Conservation (phyloP, 2,329 filamentous ascomycete genomes). For the Zasmidium angulare region DNA sequence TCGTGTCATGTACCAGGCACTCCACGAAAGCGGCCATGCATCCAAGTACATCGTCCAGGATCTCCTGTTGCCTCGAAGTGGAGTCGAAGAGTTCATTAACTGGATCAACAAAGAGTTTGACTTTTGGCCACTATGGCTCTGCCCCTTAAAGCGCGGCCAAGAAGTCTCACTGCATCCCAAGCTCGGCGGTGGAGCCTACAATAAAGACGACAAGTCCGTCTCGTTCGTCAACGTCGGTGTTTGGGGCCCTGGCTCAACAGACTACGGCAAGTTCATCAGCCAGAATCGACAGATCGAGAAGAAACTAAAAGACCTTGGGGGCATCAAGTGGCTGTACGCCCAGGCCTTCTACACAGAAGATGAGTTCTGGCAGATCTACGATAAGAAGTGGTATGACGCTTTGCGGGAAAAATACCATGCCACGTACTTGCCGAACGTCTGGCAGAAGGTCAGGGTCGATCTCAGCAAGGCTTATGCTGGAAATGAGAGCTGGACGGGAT, state of each 20-base stretch:
- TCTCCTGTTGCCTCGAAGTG: conserved; percentile 57
- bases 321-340: conserved; percentile 85
- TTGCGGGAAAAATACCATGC: conserved; percentile 65
- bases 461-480: conserved; percentile 11
- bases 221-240: conserved; percentile 60
- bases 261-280: conserved; percentile 58
- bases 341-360: conserved; percentile 74
- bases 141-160: conserved; percentile 43
- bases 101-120: conserved; percentile 51
- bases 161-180: conserved; percentile 19
- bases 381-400: conserved; percentile 59
- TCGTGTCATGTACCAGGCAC: conserved; percentile 60
- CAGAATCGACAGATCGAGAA: conserved; percentile 71
- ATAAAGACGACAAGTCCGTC: conserved; percentile 10
- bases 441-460: conserved; percentile 64
- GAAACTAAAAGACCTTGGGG: conserved; percentile 67
- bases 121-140: conserved; percentile 61
- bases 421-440: conserved; percentile 62
- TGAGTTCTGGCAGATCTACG: conserved; percentile 68
- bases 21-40: conserved; percentile 57
- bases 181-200: conserved; percentile 11
- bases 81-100: conserved; percentile 53
- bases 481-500: conserved; percentile 12
- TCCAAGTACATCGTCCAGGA: conserved; percentile 63
- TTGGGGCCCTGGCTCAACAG: conserved; percentile 72